Percentiles rank a stretch among this genome's conserved stretches.
Conservation (phyloP, 257 asterid species). For the Forsythia viridissima region DNA sequence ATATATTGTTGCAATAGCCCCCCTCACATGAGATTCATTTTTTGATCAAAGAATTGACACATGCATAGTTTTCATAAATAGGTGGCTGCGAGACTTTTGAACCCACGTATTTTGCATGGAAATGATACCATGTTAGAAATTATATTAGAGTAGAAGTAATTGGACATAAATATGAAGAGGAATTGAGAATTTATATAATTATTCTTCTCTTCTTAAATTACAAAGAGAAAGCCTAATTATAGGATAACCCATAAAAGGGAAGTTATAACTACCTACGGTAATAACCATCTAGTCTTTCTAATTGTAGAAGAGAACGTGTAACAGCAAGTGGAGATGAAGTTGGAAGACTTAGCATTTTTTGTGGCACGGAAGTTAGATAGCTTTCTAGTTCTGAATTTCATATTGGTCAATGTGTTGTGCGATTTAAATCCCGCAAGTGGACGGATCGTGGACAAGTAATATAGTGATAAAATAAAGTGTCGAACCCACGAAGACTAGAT, state of each 20-base stretch:
- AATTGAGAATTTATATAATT: background rate
- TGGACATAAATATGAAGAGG: background rate
- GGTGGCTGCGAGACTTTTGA: background rate
- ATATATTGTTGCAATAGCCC: background rate
- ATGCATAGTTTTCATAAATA: background rate
- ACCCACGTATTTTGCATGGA: background rate
- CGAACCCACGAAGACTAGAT: too few relatives aligned
- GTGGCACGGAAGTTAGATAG: constrained; percentile 55
- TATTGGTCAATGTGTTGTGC: background rate
- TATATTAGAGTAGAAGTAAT: background rate
- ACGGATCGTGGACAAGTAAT: constrained; percentile 25
- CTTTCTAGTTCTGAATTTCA: background rate
- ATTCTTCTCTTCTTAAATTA: too few relatives aligned
- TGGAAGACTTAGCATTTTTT: constrained; percentile 62
- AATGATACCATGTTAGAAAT: background rate
- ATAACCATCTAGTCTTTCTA: constrained; percentile 3
- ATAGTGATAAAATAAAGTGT: too few relatives aligned
- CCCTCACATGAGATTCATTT: background rate
- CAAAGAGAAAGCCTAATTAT: background rate
- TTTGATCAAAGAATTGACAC: background rate
- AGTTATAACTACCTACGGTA: background rate
- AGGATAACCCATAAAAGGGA: background rate
- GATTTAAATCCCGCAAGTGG: constrained; percentile 54
- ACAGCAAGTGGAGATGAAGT: constrained; percentile 91
- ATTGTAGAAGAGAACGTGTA: constrained; percentile 81